These are phyloP conservation scores for Dalechampia spathulata DNA, from an alignment of 441 rosid genomes.

Conservation along the genomic window DNA sequence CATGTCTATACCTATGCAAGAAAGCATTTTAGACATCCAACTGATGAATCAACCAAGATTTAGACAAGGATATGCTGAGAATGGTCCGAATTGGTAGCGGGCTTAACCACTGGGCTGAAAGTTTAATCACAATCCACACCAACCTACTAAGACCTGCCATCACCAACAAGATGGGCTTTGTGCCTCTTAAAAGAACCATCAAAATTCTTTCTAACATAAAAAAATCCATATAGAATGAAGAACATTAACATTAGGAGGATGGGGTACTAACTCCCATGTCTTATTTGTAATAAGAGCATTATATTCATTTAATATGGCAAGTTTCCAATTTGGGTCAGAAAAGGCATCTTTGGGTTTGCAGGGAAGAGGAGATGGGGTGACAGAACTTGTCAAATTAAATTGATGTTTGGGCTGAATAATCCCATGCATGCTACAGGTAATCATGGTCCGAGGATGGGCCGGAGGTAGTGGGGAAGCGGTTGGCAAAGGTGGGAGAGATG, in stretches of 20 bases:
- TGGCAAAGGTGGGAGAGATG: background rate
- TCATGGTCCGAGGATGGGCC: background rate
- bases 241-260: background rate
- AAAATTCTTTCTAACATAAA: background rate
- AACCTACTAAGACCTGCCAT: background rate
- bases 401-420: background rate
- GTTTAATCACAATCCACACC: background rate
- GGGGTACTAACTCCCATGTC: background rate
- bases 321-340: background rate
- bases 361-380: background rate
- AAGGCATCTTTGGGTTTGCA: background rate
- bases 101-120: background rate
- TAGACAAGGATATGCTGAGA: too few species aligned
- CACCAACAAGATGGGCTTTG: background rate
- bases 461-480: background rate
- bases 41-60: background rate
- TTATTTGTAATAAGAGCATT: constrained; percentile 2
- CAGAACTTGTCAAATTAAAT: background rate
- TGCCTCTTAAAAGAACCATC: background rate
- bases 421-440: background rate
- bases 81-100: too few species aligned
- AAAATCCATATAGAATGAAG: background rate
- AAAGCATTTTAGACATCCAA: background rate
- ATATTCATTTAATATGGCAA: background rate
- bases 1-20: background rate